A percentile compares a stretch with the other conserved stretches of the same genome.
Evolutionary conservation across 345 rosid genomes (phyloP).

Genomic region (Eucalyptus caleyi): DNA sequence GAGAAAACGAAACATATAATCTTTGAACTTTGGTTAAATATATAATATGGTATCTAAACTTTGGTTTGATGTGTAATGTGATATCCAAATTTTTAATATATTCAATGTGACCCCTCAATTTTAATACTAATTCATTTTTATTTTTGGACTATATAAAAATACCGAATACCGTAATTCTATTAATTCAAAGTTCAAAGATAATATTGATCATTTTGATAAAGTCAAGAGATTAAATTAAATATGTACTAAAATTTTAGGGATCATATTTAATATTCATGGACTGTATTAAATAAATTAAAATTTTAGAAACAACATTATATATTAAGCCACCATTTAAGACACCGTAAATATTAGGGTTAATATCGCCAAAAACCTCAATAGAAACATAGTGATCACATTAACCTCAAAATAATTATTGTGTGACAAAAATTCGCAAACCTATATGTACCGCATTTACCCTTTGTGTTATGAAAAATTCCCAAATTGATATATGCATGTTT

Average conservation of each 20-base stretch:
- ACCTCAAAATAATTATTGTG: neutral
- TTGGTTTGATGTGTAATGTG: accelerated
- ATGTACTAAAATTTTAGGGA: accelerated
- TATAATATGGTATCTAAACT: neutral
- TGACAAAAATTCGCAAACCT: neutral
- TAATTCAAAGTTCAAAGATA: neutral
- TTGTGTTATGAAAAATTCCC: too few species aligned
- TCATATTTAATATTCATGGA: neutral
- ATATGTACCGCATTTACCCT: neutral
- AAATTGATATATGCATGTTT: accelerated
- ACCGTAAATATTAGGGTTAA: neutral
- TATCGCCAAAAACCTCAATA: accelerated
- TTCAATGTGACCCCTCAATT: neutral
- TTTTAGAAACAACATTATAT: accelerated
- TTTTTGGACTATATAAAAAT: neutral
- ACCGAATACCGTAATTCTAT: neutral
- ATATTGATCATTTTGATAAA: neutral
- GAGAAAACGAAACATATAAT: neutral
- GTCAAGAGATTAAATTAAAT: neutral
- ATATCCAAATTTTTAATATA: accelerated
- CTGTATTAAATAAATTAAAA: too few species aligned
- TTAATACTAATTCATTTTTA: neutral
- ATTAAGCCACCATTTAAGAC: neutral
- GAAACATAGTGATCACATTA: neutral
- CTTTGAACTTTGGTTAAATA: neutral